Conservation (phyloP, 2,329 filamentous ascomycete species). For the Fusarium lyarnte region DNA sequence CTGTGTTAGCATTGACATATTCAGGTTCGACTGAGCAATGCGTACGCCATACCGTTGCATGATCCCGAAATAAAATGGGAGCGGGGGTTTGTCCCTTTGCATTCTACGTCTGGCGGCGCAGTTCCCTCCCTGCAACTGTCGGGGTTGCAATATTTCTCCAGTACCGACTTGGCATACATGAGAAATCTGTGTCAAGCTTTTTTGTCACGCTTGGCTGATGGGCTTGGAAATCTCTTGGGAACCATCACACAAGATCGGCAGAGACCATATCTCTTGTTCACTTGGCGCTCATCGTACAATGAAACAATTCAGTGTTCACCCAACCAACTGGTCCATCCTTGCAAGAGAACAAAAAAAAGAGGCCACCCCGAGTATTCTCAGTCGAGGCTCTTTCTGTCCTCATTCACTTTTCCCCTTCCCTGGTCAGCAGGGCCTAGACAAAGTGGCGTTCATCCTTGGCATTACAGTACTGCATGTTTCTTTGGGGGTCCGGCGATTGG, state of each 20-base stretch:
- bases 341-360: background rate
- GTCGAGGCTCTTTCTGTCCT: conserved; percentile 14
- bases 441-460: conserved; percentile 8
- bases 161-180: conserved; percentile 32
- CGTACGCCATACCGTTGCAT: conserved; percentile 14
- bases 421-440: conserved; percentile 15
- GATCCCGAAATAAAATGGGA: background rate
- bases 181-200: conserved; percentile 23
- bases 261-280: background rate
- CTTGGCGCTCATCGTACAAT: conserved; percentile 16
- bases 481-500: conserved; percentile 38
- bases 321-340: background rate
- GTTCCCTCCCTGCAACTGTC: background rate
- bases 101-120: conserved; percentile 1
- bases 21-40: background rate
- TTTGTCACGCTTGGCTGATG: conserved; percentile 19
- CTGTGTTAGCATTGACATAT: conserved; percentile 13
- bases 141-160: conserved; percentile 1
- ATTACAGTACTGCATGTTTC: background rate
- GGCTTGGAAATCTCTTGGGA: conserved; percentile 18
- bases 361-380: conserved; percentile 21
- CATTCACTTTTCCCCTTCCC: background rate
- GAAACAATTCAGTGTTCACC: conserved; percentile 24
- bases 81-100: conserved; percentile 20
- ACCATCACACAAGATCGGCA: conserved; percentile 15